These are phyloP conservation scores for Gymnopus androsaceus DNA, from an alignment of 1,284 basidiomycete species.

Conservation along the genomic window DNA sequence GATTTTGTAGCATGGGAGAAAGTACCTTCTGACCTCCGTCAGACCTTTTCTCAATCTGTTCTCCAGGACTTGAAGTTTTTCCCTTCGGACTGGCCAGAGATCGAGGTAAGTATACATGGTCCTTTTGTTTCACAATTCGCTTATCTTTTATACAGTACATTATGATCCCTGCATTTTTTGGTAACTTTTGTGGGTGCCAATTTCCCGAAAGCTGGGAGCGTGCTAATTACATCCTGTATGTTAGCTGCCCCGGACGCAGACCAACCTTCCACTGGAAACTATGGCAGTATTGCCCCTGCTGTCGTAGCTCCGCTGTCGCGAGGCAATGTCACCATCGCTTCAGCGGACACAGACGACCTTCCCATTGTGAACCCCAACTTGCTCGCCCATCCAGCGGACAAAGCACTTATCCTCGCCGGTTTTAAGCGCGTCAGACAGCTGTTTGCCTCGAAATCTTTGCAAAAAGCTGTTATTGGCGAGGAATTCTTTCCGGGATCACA, in stretches of 20 bases:
- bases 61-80: neutral
- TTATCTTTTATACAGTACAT: neutral
- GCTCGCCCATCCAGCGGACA: neutral
- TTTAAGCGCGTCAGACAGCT: neutral
- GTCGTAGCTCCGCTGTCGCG: neutral
- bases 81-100: neutral
- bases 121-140: neutral
- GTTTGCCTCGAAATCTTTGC: neutral
- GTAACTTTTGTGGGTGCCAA: neutral
- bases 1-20: neutral
- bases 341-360: neutral
- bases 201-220: neutral
- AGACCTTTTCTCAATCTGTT: too few species aligned
- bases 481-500: neutral
- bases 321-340: neutral
- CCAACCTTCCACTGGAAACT: neutral
- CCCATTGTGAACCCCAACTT: neutral
- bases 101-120: neutral
- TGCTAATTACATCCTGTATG: neutral
- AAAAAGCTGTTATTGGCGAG: neutral
- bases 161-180: neutral
- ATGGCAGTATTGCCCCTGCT: neutral
- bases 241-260: neutral
- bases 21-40: too few species aligned
- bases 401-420: neutral